Base-by-base conservation (phyloP, 257 asterid species). In the Linderniella brevidens region DNA sequence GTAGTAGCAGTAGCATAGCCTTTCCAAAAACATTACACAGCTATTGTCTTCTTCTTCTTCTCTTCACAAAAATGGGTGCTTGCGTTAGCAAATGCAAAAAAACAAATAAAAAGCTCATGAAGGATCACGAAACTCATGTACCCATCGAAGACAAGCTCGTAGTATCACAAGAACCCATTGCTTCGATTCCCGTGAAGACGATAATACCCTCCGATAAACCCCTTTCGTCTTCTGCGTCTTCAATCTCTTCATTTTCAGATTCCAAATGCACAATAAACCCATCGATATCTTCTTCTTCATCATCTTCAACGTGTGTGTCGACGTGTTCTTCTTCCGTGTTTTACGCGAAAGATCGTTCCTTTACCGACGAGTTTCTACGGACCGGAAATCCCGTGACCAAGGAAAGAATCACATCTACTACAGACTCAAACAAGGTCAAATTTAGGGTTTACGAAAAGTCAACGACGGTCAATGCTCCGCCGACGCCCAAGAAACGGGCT, bases 81-180 rank as follows among this genome's bases (percentile, higher is more conserved):
- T 83, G 94, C 85, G 67, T 83, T 50, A 79, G 94, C 70, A 79
- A 82, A 68, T 76, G 87, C 70, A 76, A 19, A n/a, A n/a, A n/a
- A 18, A 63, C 82, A 8, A 77, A 72, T 64, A 79, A 65, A 56
- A 53, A 63, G 47, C 16, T 39, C 57, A 68, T 58, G 51, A 54
- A 68, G 32, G 66, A 69, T 40, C 11, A 8, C 44, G 4, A 25
- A 25, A 25, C 32, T 25, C n/a, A n/a, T n/a, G 46, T 44, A 61
- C 67, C 46, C 53, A 77, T 72, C 46, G 78, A 76, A 1, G 92
- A 83, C 14, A 79, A 79, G 64, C 76, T 70, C 48, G 80, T 74
- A 11, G 64, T 74, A 54, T 72, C 85, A 3, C 83, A 67, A 52
- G 57, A 71, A 14, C 76, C 75, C 36, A 49, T 47, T 42, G 57